Base-by-base conservation (phyloP, 441 rosid genomes). In the Adansonia rubrostipa region DNA sequence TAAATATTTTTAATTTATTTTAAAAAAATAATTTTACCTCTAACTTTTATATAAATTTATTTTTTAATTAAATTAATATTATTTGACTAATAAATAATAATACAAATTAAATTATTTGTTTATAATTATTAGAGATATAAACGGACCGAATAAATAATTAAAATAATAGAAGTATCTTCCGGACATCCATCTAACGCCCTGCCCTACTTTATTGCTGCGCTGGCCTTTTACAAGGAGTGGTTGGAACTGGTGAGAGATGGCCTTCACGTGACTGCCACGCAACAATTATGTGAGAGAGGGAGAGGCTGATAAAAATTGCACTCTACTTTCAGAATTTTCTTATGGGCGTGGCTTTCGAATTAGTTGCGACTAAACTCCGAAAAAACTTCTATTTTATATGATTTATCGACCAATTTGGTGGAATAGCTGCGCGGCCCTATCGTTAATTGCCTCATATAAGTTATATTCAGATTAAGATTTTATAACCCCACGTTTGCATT, bases 251-350 rank as follows among this genome's bases (percentile, higher is more conserved):
- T 87, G 74, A 68, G 82, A 83, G 76, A 81, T 56, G 74, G 65
- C 81, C 78, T 81, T 83, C 87, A 71, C 77, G 82, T 69, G 80
- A 87, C 72, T 63, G 75, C 79, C 86, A 80, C 79, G 81, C 80
- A 60, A 77, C 77, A 61, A 53, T 67, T 62, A 58, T 44, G 69
- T 7, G 60, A 48, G 56, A 15, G 4, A n/a, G 5, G 45, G 15
- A 0, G 2, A 3, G 62, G 2, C 40, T 1, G 33, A 50, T 3
- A 9, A 6, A 9, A 40, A 28, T 28, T 28, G 33, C 4, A 17
- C 3, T 13, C 57, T 22, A 8, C 62, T 47, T 60, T 60, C 9
- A 45, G 42, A 28, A 54, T 40, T 72, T 71, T 19, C 48, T 73
- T 15, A 33, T 20, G 61, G 4, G 24, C 56, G 10, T 50, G 3